Conservation (phyloP, 768 basidiomycete genomes). For the Podaxis carcinomalis region DNA sequence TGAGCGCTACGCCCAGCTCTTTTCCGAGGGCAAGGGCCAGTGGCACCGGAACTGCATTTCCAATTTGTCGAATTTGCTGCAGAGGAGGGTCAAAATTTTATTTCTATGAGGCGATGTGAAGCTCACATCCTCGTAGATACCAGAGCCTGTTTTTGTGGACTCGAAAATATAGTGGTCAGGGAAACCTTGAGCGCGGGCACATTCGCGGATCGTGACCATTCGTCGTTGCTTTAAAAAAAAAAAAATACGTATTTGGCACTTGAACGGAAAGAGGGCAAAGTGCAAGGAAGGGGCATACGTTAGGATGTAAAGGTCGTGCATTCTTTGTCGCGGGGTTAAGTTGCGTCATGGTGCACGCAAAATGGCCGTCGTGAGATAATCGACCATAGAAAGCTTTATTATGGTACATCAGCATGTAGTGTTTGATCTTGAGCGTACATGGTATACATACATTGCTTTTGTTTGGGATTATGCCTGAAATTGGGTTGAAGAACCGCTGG, state of each 20-base stretch:
- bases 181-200: conserved; percentile 75
- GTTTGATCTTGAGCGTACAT: too few relatives aligned
- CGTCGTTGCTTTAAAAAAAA: conserved; percentile 62
- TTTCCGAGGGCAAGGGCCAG: conserved; percentile 62
- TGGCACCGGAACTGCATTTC: conserved; percentile 75
- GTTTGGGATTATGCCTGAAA: conserved; percentile 6
- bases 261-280: background rate
- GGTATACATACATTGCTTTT: background rate
- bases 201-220: conserved; percentile 61
- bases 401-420: too few relatives aligned
- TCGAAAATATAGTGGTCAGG: conserved; percentile 65
- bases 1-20: conserved; percentile 38
- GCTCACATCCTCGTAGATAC: conserved; percentile 51
- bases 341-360: conserved; percentile 62
- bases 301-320: conserved; percentile 39
- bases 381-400: conserved; percentile 51
- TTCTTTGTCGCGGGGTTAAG: conserved; percentile 48
- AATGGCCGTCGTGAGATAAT: conserved; percentile 45
- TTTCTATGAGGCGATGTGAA: background rate
- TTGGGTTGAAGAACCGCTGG: conserved; percentile 35
- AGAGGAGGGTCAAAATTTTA: conserved; percentile 1
- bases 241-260: background rate
- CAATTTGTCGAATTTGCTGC: conserved; percentile 74
- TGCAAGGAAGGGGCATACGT: conserved; percentile 19
- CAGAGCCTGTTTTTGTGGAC: conserved; percentile 34